These are phyloP conservation scores for Ophiostoma angusticollis DNA, from an alignment of 2,329 filamentous ascomycete species.

Conservation along the genomic window DNA sequence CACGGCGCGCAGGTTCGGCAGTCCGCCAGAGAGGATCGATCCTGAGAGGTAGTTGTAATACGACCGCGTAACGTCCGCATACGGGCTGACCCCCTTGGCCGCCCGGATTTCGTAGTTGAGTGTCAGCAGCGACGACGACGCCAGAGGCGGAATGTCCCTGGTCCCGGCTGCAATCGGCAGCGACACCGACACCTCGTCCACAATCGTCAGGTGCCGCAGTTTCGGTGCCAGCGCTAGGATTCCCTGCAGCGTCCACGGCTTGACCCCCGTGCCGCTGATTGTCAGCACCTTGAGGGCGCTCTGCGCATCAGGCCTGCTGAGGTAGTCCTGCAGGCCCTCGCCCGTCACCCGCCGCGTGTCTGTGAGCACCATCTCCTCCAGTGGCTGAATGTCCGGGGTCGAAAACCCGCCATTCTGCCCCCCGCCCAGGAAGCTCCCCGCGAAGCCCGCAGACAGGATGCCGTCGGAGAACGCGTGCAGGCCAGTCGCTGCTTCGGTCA, in stretches of 20 bases:
- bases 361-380: conserved; percentile 61
- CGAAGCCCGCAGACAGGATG: conserved; percentile 42
- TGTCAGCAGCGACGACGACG: conserved; percentile 54
- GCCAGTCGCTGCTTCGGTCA: conserved; percentile 50
- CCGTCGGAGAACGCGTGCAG: conserved; percentile 52
- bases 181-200: conserved; percentile 35
- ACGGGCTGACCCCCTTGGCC: conserved; percentile 42
- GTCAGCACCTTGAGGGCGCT: conserved; percentile 53
- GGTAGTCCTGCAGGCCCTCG: conserved; percentile 55
- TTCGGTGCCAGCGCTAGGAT: conserved; percentile 45
- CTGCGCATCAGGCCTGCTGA: conserved; percentile 47
- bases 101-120: conserved; percentile 75
- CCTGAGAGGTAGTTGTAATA: conserved; percentile 80
- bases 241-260: conserved; percentile 45
- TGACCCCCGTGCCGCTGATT: conserved; percentile 59
- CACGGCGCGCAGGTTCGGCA: conserved; percentile 62
- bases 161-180: conserved; percentile 35
- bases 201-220: conserved; percentile 44
- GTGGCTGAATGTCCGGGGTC: conserved; percentile 59
- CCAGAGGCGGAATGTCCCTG: conserved; percentile 43
- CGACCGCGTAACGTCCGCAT: conserved; percentile 35
- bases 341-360: conserved; percentile 60
- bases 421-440: background rate
- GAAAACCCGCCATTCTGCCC: conserved; percentile 32
- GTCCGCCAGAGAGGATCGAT: conserved; percentile 63